Percentiles rank a stretch among this genome's conserved stretches.
phyloP scores from a whole-genome alignment of 192 early-diverging fungal species.

The Mortierella claussenii region DNA sequence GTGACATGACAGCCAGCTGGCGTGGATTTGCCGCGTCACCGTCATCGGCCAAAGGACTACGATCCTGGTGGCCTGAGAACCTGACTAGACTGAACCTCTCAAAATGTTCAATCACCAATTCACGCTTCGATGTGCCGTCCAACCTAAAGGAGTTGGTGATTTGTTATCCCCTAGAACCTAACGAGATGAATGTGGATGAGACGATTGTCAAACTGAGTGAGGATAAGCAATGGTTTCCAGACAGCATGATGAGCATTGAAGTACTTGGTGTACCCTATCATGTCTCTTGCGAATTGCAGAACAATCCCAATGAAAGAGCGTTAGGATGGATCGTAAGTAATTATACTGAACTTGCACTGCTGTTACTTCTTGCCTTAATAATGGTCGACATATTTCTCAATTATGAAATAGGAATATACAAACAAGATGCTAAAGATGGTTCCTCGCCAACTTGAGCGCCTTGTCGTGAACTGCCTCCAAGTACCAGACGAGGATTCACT shows the following conservation, averaged over 20 bases:
- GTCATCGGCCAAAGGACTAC: neutral
- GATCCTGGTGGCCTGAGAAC: conserved; percentile 38
- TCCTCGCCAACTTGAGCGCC: conserved; percentile 13
- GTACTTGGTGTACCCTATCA: conserved; percentile 31
- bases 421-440: conserved; percentile 18
- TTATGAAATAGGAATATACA: conserved; percentile 19
- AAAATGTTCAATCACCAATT: conserved; percentile 1
- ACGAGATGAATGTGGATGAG: neutral
- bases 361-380: neutral
- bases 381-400: too few relatives aligned
- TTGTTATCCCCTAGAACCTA: conserved; percentile 22
- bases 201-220: neutral
- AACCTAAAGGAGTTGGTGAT: conserved; percentile 19
- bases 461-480: conserved; percentile 18
- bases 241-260: conserved; percentile 11
- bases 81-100: conserved; percentile 26
- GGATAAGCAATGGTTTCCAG: conserved; percentile 23
- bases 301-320: conserved; percentile 7
- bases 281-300: conserved; percentile 21
- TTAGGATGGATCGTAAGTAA: conserved; percentile 26
- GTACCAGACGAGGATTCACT: conserved; percentile 9
- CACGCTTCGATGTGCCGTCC: conserved; percentile 27
- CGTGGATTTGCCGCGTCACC: conserved; percentile 17
- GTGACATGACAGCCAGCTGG: neutral
- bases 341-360: too few relatives aligned